Evolutionary conservation across 2,329 filamentous ascomycete species (phyloP), one percentile per base, ranked within the genome.

Genomic region (Aureobasidium sp.): DNA sequence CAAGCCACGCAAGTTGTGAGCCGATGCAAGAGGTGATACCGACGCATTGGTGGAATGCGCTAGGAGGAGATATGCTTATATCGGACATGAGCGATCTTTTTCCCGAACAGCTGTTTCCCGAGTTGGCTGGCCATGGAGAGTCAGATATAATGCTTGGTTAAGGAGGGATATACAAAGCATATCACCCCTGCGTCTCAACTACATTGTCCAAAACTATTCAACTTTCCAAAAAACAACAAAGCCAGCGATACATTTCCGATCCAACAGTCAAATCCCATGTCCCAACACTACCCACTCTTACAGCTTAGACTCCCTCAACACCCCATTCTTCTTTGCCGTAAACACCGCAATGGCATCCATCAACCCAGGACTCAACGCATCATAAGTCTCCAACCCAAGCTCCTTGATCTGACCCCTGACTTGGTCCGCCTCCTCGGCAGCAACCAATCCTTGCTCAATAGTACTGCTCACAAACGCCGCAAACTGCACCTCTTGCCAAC

Each of bases 401-500:
- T 70, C 68, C 73, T 77, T 79, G 63, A 88, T 78, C 70, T 77
- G 80, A 2, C 63, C 66, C 45, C 85, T 77, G 3, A 88, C 81
- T 19, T 76, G 79, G 53, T 77, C 79, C 67, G 86, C 85, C 39
- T 77, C 75, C 17, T 74, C 70, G 0, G 85, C 81, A 50, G 80
- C 72, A 67, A 83, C 86, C 22, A 59, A 24, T 1, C 85, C 86
- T 69, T 87, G 84, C 79, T 88, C 85, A 63, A 88, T 86, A 63
- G 88, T 83, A 61, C 81, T 85, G 39, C 81, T 84, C 42, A 88
- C 85, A 64, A 88, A 89, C 0, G 81, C 86, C 2, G 85, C 85
- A 66, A 88, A 89, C 69, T 88, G 85, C 7, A 85, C 85, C 74
- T 87, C 85, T 73, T 88, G 85, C 85, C 86, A 88, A n/a, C 85